Evolutionary conservation across 202 grass and related monocot species (phyloP), one percentile per base, ranked within the genome.

Genomic region (Saccharum hybrid): DNA sequence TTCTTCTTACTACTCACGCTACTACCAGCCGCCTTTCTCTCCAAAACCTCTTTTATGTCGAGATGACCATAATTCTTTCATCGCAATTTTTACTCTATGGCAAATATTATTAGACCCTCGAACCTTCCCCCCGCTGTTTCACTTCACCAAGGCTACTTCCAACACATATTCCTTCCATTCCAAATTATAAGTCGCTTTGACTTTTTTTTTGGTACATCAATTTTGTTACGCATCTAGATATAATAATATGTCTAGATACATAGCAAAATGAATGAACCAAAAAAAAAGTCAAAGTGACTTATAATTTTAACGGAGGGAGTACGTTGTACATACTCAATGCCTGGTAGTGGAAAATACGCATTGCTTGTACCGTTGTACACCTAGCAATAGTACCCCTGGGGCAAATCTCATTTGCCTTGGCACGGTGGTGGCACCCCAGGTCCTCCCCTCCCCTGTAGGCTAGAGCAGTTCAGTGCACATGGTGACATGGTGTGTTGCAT

Each of bases 401-500:
- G 74, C 71, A 76, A 39, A 69, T 30, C 84, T 62, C 78, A 75
- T 70, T 51, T 81, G 23, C 28, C 38, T 46, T 45, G 71, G 6
- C 51, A 54, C 51, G 51, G 16, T 19, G 51, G 16, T 19, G 6
- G 16, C 61, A 14, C 63, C 76, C 26, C 41, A 10, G 9, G 9
- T 4, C 46, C 66, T 62, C 10, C 30, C 19, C 19, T 31, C 54
- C 60, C 68, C 33, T 79, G 63, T 40, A 43, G 7, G 46, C 46
- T 51, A 15, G 14, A 51, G 16, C 39, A 74, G 76, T 74, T 23
- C 34, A 41, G 65, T 34, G 77, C 70, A 36, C 34, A 36, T 36
- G 34, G 34, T 36, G 34, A 75, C 70, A 86, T 81, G 71, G 69
- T 16, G 62, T 15, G 81, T 69, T 63, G 85, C 85, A 81, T 63